Evolutionary conservation across 2,329 filamentous ascomycete genomes (phyloP), one percentile per base, ranked within the genome.

Genomic region (Pseudocercospora fuligena): DNA sequence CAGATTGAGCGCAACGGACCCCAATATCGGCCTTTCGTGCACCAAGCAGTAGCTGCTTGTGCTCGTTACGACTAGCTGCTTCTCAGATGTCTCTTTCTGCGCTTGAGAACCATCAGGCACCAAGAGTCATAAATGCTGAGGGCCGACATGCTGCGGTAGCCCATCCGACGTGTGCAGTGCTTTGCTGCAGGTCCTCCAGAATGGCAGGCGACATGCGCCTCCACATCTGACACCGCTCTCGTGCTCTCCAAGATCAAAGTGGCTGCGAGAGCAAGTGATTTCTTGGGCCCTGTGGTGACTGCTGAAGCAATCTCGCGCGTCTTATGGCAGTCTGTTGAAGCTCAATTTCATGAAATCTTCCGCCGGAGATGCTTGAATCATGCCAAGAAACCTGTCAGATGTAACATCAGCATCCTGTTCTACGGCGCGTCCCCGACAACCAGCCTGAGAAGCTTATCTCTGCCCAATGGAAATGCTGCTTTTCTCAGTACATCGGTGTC

Each of bases 361-460:
- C 25, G 16, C 27, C 51, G 51, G 51, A 56, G 51, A 56, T 56
- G 51, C 27, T 56, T 31, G 51, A 19, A 27, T 19, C 23, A n/a
- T 16, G 51, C 51, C 51, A 56, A 56, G 51, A 31, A 19, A 43
- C n/a, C 25, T 53, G 25, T 53, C 47, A 25, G 29, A 33, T 29
- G n/a, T 31, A 27, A 56, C 25, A 11, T 31, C 51, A 56, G 23
- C 51, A 29, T 56, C 2, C 25, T 27, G 6, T 29, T 25, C n/a
- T 29, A 16, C 53, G 53, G 53, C 53, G 53, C 53, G 53, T 23
- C 9, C 29, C 31, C 29, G 29, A 40, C 54, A n/a, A 40, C 31
- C 54, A 58, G 54, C 54, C 27, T 58, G 16, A 25, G 29, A 27
- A 40, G 56, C 56, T 58, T 58, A 58, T 58, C 56, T 58, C 56